Conservation (phyloP, 1,284 basidiomycete species). For the Amylostereum areolatum region DNA sequence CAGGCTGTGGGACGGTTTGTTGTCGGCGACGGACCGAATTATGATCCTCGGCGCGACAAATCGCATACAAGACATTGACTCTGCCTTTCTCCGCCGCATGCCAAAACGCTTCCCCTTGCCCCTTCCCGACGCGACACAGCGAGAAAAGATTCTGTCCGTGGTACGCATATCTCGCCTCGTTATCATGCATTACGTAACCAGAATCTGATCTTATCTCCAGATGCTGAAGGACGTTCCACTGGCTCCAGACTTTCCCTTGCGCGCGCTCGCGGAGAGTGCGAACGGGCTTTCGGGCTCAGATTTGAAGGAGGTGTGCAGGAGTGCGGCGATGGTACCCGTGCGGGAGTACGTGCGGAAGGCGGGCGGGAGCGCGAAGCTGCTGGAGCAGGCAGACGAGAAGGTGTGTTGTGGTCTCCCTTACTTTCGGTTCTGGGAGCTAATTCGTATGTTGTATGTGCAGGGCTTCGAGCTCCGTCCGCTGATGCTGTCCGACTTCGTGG, state of each 20-base stretch:
- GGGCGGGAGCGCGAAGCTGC: conserved; percentile 43
- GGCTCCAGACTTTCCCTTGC: conserved; percentile 59
- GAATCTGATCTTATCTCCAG: conserved; percentile 32
- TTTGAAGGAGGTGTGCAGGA: conserved; percentile 91
- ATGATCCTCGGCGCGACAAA: conserved; percentile 96
- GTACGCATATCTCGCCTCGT: conserved; percentile 36
- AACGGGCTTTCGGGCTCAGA: conserved; percentile 89
- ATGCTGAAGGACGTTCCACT: conserved; percentile 81
- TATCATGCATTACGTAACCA: background rate
- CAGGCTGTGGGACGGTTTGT: conserved; percentile 96
- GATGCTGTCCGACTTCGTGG: conserved; percentile 63
- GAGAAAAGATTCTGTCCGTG: conserved; percentile 84
- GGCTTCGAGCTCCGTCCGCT: conserved; percentile 74
- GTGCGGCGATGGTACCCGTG: conserved; percentile 88
- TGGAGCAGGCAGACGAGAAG: conserved; percentile 50
- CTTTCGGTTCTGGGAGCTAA: background rate
- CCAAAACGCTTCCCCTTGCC: conserved; percentile 94
- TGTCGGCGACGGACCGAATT: conserved; percentile 80
- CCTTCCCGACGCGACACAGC: conserved; percentile 78
- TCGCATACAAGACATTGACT: conserved; percentile 91
- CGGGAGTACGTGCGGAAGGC: conserved; percentile 77
- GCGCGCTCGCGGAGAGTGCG: conserved; percentile 65
- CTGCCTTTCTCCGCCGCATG: conserved; percentile 93
- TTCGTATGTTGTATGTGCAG: conserved; percentile 30
- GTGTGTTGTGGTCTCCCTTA: conserved; percentile 27